These are phyloP conservation scores for Yarrowia yakushimensis DNA, from an alignment of 805 yeast species.

Conservation along the genomic window DNA sequence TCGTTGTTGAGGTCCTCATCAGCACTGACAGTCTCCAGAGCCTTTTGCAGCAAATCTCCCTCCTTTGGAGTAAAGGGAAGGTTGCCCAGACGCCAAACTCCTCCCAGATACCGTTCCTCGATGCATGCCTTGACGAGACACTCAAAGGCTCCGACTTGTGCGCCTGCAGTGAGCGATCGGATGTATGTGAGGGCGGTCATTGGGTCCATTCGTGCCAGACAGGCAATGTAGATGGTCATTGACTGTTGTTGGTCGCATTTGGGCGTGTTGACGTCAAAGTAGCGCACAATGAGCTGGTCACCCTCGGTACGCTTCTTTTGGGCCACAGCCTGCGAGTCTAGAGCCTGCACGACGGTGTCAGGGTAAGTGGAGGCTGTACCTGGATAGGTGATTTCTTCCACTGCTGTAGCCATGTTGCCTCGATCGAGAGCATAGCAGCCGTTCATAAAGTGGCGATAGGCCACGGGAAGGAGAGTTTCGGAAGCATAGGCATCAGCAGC, in stretches of 20 bases:
- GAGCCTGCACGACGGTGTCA: neutral
- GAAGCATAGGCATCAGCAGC: neutral
- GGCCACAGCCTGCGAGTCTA: neutral
- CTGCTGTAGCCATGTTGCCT: neutral
- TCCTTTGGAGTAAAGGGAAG: neutral
- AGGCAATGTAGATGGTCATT: neutral
- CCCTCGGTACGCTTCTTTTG: neutral
- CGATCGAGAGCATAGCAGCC: constrained; percentile 20
- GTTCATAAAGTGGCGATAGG: neutral
- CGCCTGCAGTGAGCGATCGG: neutral
- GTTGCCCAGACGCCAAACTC: constrained; percentile 6
- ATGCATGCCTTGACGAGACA: neutral
- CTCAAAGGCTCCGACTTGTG: neutral
- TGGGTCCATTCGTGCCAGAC: constrained; percentile 6
- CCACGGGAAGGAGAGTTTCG: neutral
- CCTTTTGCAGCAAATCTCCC: neutral
- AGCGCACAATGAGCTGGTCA: neutral
- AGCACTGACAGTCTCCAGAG: neutral
- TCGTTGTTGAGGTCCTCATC: neutral
- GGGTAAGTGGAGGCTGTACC: constrained; percentile 12
- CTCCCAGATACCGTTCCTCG: neutral
- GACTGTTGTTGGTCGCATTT: neutral
- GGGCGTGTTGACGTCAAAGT: neutral
- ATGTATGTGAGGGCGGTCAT: neutral
- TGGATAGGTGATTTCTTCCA: neutral